Conservation (phyloP, 2,329 filamentous ascomycete species). For the Aspergillus amoenus region DNA sequence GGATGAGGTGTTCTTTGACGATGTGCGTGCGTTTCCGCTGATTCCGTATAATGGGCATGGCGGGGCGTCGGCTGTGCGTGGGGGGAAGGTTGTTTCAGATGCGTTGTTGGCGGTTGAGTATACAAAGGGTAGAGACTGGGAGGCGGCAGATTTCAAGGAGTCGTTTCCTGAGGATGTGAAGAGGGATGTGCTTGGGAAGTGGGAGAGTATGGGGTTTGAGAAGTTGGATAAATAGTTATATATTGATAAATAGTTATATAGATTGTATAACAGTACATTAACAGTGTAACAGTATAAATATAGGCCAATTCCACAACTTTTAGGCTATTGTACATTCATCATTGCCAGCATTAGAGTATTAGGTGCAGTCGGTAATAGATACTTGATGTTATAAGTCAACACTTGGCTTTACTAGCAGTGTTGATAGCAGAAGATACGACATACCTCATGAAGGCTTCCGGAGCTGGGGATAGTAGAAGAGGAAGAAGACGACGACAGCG, state of each 20-base stretch:
- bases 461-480: constrained; percentile 29
- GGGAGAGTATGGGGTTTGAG: constrained; percentile 33
- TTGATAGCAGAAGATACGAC: background rate
- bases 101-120: constrained; percentile 47
- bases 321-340: too few relatives aligned
- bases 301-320: too few relatives aligned
- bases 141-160: constrained; percentile 32
- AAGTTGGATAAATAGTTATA: background rate
- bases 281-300: too few relatives aligned
- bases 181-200: constrained; percentile 38
- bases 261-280: too few relatives aligned
- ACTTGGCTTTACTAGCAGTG: background rate
- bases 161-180: constrained; percentile 43
- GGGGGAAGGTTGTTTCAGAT: constrained; percentile 51
- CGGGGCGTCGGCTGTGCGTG: constrained; percentile 26
- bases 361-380: too few relatives aligned
- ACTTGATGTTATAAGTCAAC: too few relatives aligned
- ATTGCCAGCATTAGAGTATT: too few relatives aligned
- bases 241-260: background rate
- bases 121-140: constrained; percentile 33
- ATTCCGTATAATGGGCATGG: constrained; percentile 52
- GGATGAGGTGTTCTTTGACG: constrained; percentile 49
- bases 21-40: constrained; percentile 45
- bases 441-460: constrained; percentile 14
- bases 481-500: constrained; percentile 32